Evolutionary conservation across 2,329 filamentous ascomycete genomes (phyloP).

Genomic region (Diaporthe helianthi): DNA sequence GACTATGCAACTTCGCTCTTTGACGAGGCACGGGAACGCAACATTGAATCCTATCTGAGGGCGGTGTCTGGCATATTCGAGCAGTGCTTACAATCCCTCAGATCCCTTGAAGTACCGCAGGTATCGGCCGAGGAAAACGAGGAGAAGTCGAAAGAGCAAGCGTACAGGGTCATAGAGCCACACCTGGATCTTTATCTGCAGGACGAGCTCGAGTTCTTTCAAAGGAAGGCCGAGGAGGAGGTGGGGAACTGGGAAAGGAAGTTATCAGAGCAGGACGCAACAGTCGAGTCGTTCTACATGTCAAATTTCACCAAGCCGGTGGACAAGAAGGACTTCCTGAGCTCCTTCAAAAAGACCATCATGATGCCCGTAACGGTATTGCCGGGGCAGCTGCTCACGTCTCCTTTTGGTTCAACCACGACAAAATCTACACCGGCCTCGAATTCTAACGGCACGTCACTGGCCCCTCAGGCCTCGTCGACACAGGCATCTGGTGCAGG

Average conservation of each 20-base stretch:
- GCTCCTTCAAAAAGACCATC: slow-evolving; percentile 96
- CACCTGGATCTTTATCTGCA: slow-evolving; percentile 93
- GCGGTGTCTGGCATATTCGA: slow-evolving; percentile 88
- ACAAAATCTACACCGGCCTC: slow-evolving; percentile 44
- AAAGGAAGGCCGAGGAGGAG: slow-evolving; percentile 74
- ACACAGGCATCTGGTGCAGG: slow-evolving; percentile 57
- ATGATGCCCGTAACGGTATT: slow-evolving; percentile 98
- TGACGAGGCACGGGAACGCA: slow-evolving; percentile 82
- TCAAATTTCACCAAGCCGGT: slow-evolving; percentile 92
- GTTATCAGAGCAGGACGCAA: slow-evolving; percentile 87
- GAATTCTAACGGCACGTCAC: slow-evolving; percentile 40
- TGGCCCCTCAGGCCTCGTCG: slow-evolving; percentile 51
- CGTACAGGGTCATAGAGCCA: slow-evolving; percentile 81
- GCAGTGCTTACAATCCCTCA: slow-evolving; percentile 80
- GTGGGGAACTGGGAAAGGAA: slow-evolving; percentile 91
- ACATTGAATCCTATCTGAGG: slow-evolving; percentile 79
- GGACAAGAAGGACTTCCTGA: slow-evolving; percentile 95
- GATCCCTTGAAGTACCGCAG: slow-evolving; percentile 72
- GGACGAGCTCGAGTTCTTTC: slow-evolving; percentile 89
- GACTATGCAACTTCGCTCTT: slow-evolving; percentile 88
- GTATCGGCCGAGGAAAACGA: slow-evolving; percentile 66
- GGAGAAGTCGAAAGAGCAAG: slow-evolving; percentile 70
- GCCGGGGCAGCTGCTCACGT: slow-evolving; percentile 66
- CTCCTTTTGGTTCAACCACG: slow-evolving; percentile 59
- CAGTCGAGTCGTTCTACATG: slow-evolving; percentile 94